Evolutionary conservation across 2,329 filamentous ascomycete species (phyloP).

Genomic region (Fonsecaea pugnacius): DNA sequence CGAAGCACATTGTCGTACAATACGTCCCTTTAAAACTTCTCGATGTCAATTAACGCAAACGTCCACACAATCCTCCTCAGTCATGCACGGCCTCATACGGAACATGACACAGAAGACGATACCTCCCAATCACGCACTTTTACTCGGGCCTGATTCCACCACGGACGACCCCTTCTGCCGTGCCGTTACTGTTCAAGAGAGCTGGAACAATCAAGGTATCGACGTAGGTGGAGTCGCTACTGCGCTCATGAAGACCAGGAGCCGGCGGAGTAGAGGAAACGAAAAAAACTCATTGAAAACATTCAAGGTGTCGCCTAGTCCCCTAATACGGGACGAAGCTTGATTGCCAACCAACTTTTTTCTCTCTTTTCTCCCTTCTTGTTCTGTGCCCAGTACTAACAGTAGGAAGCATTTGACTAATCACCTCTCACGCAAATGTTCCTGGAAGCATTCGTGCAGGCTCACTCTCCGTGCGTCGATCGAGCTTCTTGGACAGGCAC

Average conservation of each 20-base stretch:
- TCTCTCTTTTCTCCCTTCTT: background rate
- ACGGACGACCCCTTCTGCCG: background rate
- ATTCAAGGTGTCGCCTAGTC: conserved; percentile 40
- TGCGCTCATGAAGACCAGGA: background rate
- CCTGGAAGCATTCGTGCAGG: background rate
- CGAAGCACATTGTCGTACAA: too few relatives aligned
- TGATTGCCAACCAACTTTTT: conserved; percentile 36
- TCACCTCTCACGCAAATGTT: background rate
- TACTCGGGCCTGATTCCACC: background rate
- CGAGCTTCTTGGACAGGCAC: background rate
- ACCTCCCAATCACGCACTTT: background rate
- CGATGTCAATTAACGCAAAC: background rate
- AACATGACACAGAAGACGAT: background rate
- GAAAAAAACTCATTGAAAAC: conserved; percentile 30
- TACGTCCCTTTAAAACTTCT: background rate
- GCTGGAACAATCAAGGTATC: background rate
- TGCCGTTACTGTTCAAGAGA: background rate
- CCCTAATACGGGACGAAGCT: conserved; percentile 37
- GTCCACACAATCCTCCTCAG: background rate
- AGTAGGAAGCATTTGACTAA: background rate
- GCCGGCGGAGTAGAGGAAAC: conserved; percentile 3
- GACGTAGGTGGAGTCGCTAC: background rate
- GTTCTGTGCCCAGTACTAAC: background rate
- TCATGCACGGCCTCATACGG: background rate
- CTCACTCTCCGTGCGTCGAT: background rate